Evolutionary conservation across 2,329 filamentous ascomycete species (phyloP), one percentile per base, ranked within the genome.

Genomic region (Arthrobotrys pseudoclavata): DNA sequence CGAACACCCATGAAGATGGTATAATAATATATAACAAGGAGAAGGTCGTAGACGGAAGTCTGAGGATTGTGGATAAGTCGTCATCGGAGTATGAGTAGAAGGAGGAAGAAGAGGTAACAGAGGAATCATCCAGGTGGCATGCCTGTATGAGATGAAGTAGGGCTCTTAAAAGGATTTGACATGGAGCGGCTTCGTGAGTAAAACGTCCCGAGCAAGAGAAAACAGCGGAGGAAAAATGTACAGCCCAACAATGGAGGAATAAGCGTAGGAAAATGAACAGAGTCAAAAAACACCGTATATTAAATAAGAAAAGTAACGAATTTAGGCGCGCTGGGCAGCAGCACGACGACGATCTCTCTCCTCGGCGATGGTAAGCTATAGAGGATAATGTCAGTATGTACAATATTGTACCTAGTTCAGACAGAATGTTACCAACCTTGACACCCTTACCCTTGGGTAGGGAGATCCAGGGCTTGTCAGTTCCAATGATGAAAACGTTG

Each of bases 371-470:
- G 92, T 91, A 86, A 98, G 93, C 93, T 89, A 72, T 64, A 80
- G 66, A 68, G 62, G 29, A 22, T 5, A 5, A 79, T 83, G 80
- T 84, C 5, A 40, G 69, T 79, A 60, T 60, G 34, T 26, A 18
- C 9, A n/a, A 15, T 42, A 13, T 5, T 13, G 20, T 79, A 80
- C 2, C 6, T 18, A 7, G 42, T 12, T 20, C 10, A 4, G 42
- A 45, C 42, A 0, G 76, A 48, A 7, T 48, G 18, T 22, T 37
- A 45, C 29, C 15, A 84, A 88, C 87, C 86, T 97, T 97, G 89
- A 99, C 96, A 93, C 96, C 96, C 91, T 97, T 97, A 89, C 96
- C 96, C 93, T 98, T 99, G 86, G 96, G 96, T 85, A 99, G 91
- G 84, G 93, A 97, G 88, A 99, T 91, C 96, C 96, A 99, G 84